Conservation (phyloP, 345 rosid genomes). For the Pseudoturritis turrita region DNA sequence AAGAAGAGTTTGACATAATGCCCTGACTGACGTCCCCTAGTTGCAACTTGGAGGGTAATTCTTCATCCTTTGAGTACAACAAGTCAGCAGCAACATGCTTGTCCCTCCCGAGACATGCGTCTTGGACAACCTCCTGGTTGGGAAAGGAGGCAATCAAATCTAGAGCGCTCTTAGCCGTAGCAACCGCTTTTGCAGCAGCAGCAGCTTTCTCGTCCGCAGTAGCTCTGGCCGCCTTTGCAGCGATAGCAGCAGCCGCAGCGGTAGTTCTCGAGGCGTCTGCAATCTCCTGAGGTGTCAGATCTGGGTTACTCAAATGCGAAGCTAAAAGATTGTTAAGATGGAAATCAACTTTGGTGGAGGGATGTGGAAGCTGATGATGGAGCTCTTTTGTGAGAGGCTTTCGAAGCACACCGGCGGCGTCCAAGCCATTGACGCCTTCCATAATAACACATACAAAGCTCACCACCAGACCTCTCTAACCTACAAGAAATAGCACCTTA, state of each 20-base stretch:
- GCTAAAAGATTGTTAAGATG: conserved; percentile 51
- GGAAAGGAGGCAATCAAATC: conserved; percentile 69
- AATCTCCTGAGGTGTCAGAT: conserved; percentile 61
- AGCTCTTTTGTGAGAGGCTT: not conserved
- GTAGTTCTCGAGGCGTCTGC: conserved; percentile 59
- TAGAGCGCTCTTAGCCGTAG: conserved; percentile 70
- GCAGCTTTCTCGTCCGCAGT: conserved; percentile 76
- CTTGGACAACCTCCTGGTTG: conserved; percentile 38
- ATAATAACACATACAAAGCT: not conserved
- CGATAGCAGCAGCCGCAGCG: conserved; percentile 50
- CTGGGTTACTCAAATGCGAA: conserved; percentile 38
- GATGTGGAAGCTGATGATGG: not conserved
- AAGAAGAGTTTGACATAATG: conserved; percentile 50
- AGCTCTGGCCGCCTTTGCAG: conserved; percentile 73
- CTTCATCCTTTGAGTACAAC: conserved; percentile 64
- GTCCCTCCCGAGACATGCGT: conserved; percentile 44
- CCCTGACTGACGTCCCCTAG: conserved; percentile 62
- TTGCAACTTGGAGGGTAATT: conserved; percentile 56
- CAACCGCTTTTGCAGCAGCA: conserved; percentile 64
- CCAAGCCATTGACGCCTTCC: conserved; percentile 16
- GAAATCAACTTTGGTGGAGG: conserved; percentile 39
- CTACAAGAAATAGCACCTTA: not conserved
- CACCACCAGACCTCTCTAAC: not conserved
- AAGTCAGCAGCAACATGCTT: conserved; percentile 73
- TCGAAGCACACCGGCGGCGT: not conserved